Base-by-base conservation (phyloP, 805 yeast species). In the Cyberlindnera maritima region DNA sequence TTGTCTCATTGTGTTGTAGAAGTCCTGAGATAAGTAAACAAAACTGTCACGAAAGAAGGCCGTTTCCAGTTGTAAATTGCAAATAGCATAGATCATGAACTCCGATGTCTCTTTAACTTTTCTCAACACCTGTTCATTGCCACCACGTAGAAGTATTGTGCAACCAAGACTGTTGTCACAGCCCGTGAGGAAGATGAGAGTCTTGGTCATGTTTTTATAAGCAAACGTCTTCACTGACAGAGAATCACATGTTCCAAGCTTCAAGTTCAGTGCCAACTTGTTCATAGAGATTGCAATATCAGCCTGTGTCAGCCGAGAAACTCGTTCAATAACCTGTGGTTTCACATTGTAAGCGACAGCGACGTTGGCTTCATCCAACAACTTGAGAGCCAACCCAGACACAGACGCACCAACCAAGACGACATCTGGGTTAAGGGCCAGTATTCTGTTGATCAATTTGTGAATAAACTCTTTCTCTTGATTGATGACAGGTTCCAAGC, bases 271-370 rank as follows among this genome's bases (percentile, higher is more conserved):
- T 12, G 94, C 88, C 13, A 94, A 69, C 59, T 85, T 88, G 59
- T 94, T 97, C 44, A 90, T 85, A 0, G 97, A 85, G 18, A 84
- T 81, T 18, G 88, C 85, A 19, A 95, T 81, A 58, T 90, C 97
- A 1, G 96, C 90, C 41, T 80, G 82, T 0, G 96, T 85, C 52
- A 89, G 73, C 45, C 89, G 71, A 0, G 97, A 79, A 4, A 92
- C 75, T 45, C 95, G 73, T 52, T 83, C 85, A 36, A 94, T 76
- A 1, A 90, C 91, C 54, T 82, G 89, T 0, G 87, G 88, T 59
- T 94, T 89, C 48, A 89, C 77, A 53, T 87, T 82, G 34, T 83
- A 79, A 2, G 91, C 85, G 3, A 92, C 97, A 0, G 95, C 81
- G 13, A 94, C 80, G 1, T 86, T 86, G 0, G 88, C 83, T 18